Percentiles rank a stretch among this genome's conserved stretches.
Evolutionary conservation across 805 yeast genomes (phyloP).

Genomic region (Lipomyces mesembrius): DNA sequence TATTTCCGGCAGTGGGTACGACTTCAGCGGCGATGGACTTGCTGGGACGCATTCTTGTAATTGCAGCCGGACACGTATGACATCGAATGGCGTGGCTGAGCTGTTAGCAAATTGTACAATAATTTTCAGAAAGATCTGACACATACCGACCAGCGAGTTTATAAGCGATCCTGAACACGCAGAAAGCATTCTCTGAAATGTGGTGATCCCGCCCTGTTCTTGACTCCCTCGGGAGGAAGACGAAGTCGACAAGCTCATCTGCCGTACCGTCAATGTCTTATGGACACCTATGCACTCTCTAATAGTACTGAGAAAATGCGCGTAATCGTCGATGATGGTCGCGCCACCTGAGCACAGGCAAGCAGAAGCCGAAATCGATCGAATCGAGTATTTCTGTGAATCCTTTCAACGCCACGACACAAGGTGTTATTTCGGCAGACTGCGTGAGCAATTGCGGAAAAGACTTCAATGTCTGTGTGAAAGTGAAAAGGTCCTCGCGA

Average conservation of each 20-base stretch:
- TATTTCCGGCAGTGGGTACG: conserved; percentile 19
- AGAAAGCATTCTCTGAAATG: conserved; percentile 44
- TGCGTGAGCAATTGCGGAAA: background rate
- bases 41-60: conserved; percentile 65
- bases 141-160: conserved; percentile 47
- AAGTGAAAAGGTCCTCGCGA: background rate
- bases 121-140: background rate
- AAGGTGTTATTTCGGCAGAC: background rate
- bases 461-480: background rate
- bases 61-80: conserved; percentile 51
- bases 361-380: background rate
- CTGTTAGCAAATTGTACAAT: conserved; percentile 26
- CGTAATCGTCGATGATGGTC: background rate
- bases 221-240: background rate
- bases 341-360: background rate
- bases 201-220: conserved; percentile 8
- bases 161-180: conserved; percentile 52
- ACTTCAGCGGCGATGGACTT: conserved; percentile 54
- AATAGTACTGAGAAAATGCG: too few species aligned
- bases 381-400: background rate
- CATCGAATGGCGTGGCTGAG: conserved; percentile 51
- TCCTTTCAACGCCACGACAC: background rate
- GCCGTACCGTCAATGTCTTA: background rate
- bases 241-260: background rate
- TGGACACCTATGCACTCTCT: background rate